phyloP scores from a whole-genome alignment of 139 green algal species.

The Coccomyxa sp. region DNA sequence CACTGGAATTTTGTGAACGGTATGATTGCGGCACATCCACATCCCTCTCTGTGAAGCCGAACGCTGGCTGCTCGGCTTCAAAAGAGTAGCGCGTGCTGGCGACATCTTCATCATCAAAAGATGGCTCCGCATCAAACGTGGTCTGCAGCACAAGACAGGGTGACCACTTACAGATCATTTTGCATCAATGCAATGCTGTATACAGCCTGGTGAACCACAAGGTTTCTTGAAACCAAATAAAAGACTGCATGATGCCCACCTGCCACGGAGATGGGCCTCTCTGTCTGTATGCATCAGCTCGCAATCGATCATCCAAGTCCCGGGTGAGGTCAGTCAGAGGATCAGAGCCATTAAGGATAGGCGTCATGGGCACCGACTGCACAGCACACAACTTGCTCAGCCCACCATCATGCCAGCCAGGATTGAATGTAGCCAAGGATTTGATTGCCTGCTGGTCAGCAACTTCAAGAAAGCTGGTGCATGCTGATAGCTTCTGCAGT shows the following conservation, averaged over 20 bases:
- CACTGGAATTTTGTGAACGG: background rate
- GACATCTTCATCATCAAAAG: background rate
- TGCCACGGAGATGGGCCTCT: background rate
- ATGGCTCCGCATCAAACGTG: background rate
- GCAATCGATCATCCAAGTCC: constrained; percentile 1
- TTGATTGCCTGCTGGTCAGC: too few species aligned
- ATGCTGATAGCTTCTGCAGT: too few species aligned
- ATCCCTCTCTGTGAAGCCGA: background rate
- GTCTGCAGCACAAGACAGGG: background rate
- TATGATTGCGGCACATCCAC: background rate
- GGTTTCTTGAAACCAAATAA: background rate
- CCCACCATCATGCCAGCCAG: too few species aligned
- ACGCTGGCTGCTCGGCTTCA: background rate
- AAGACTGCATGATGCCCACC: background rate
- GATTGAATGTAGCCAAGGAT: too few species aligned
- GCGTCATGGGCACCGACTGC: background rate
- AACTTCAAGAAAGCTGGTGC: too few species aligned
- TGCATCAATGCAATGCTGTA: background rate
- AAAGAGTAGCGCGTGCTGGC: background rate
- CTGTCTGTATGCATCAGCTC: background rate
- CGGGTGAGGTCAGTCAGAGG: background rate
- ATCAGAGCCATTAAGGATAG: background rate
- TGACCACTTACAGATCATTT: background rate
- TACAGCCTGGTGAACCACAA: background rate
- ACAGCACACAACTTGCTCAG: too few species aligned